Evolutionary conservation across 768 basidiomycete species (phyloP).

Genomic region (Podaxis rugospora): DNA sequence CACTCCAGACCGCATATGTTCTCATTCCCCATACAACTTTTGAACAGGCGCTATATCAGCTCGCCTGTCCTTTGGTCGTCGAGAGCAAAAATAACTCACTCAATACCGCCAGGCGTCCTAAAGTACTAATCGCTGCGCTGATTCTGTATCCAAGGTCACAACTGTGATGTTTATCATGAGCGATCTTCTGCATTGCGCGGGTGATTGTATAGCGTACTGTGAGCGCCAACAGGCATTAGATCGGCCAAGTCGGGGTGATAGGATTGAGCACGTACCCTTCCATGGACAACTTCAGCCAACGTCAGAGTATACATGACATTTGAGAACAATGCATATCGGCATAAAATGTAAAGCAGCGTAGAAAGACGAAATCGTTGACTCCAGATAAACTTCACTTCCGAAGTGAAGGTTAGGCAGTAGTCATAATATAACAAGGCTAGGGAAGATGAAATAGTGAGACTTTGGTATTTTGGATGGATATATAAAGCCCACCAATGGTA

Average conservation of each 20-base stretch:
- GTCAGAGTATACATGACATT: neutral
- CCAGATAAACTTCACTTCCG: neutral
- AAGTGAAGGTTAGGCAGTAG: neutral
- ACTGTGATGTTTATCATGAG: neutral
- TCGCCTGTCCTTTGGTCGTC: neutral
- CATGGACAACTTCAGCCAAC: neutral
- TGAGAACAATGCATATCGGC: slow-evolving; percentile 2
- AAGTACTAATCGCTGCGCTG: neutral
- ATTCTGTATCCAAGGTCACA: slow-evolving; percentile 5
- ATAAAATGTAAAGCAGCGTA: neutral
- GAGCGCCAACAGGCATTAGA: neutral
- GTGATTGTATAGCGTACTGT: neutral
- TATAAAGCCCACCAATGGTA: neutral
- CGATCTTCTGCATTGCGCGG: neutral
- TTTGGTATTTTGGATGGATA: neutral
- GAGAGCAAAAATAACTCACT: neutral
- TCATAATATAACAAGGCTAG: neutral
- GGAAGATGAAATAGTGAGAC: neutral
- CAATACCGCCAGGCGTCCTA: neutral
- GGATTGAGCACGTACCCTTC: neutral
- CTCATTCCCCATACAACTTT: slow-evolving; percentile 1
- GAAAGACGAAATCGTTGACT: neutral
- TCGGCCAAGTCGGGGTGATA: neutral
- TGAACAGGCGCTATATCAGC: neutral
- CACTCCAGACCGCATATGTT: neutral